These are phyloP conservation scores for Penicillium coprophilum DNA, from an alignment of 495 filamentous ascomycete genomes.

Conservation along the genomic window DNA sequence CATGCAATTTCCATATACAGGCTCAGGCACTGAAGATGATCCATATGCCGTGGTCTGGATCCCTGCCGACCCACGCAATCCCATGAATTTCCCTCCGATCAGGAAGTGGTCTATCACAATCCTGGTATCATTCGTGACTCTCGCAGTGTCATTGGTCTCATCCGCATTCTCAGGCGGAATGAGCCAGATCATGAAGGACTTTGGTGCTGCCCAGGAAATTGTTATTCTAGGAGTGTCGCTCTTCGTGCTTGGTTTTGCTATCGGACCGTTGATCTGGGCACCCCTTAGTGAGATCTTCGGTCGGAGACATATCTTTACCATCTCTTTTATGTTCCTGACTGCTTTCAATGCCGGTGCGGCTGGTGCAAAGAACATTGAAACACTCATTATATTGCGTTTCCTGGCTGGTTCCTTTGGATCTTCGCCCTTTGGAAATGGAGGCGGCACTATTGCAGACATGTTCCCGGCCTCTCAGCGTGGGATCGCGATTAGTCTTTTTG, in stretches of 20 bases:
- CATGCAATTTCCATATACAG: slow-evolving; percentile 59
- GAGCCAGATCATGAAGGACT: slow-evolving; percentile 55
- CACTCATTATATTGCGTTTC: slow-evolving; percentile 72
- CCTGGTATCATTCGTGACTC: slow-evolving; percentile 63
- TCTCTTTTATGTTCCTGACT: slow-evolving; percentile 60
- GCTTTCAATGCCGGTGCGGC: slow-evolving; percentile 68
- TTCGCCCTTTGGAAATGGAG: slow-evolving; percentile 69
- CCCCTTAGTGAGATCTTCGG: slow-evolving; percentile 72
- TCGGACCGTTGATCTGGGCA: slow-evolving; percentile 61
- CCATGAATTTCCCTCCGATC: slow-evolving; percentile 59
- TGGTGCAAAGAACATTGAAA: slow-evolving; percentile 59
- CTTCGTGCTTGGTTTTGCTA: slow-evolving; percentile 74
- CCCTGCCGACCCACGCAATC: slow-evolving; percentile 67
- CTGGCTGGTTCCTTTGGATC: slow-evolving; percentile 75
- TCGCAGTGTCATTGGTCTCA: slow-evolving; percentile 74
- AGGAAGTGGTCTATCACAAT: slow-evolving; percentile 74
- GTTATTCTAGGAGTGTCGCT: slow-evolving; percentile 68
- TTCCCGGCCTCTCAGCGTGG: slow-evolving; percentile 64
- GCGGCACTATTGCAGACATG: slow-evolving; percentile 75
- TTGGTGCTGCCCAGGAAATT: slow-evolving; percentile 57
- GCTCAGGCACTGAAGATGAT: slow-evolving; percentile 69
- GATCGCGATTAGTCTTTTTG: slow-evolving; percentile 62
- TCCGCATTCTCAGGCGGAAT: slow-evolving; percentile 75
- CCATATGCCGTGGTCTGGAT: slow-evolving; percentile 76
- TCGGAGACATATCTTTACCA: slow-evolving; percentile 63